phyloP scores from a whole-genome alignment of 2,329 filamentous ascomycete genomes.

The Alternaria viburni region DNA sequence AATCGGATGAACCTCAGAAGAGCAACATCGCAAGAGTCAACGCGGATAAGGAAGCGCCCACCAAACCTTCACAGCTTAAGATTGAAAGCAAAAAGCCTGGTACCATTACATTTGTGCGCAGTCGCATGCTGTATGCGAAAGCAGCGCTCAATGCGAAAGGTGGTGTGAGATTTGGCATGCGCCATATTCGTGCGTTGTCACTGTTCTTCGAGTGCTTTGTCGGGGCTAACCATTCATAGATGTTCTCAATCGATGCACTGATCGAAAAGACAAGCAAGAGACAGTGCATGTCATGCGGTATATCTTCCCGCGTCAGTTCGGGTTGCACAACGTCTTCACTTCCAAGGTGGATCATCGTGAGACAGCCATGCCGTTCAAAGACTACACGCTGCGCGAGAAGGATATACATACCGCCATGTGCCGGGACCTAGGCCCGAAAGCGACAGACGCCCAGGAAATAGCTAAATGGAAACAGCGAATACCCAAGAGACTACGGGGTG shows the following conservation, averaged over 20 bases:
- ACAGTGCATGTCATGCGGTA: slow-evolving; percentile 83
- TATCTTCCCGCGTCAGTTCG: slow-evolving; percentile 90
- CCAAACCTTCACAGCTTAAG: slow-evolving; percentile 1
- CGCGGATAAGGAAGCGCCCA: background rate
- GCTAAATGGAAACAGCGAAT: slow-evolving; percentile 50
- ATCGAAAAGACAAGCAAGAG: slow-evolving; percentile 57
- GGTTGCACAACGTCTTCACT: slow-evolving; percentile 90
- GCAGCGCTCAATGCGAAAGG: slow-evolving; percentile 73
- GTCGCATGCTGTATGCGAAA: slow-evolving; percentile 84
- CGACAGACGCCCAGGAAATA: slow-evolving; percentile 22
- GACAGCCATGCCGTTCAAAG: slow-evolving; percentile 76
- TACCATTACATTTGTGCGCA: slow-evolving; percentile 77
- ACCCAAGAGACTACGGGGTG: slow-evolving; percentile 74
- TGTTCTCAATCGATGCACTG: slow-evolving; percentile 74
- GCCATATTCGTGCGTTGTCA: slow-evolving; percentile 73
- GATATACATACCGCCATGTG: slow-evolving; percentile 65
- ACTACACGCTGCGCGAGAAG: slow-evolving; percentile 84
- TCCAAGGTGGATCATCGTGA: slow-evolving; percentile 68
- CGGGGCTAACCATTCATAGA: slow-evolving; percentile 60
- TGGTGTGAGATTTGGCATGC: slow-evolving; percentile 73
- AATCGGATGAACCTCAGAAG: slow-evolving; percentile 19
- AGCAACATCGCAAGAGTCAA: background rate
- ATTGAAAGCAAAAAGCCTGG: slow-evolving; percentile 48
- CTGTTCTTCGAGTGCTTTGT: background rate
- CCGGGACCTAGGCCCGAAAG: slow-evolving; percentile 21